Evolutionary conservation across 805 yeast species (phyloP).

Genomic region (Yarrowia osloensis): DNA sequence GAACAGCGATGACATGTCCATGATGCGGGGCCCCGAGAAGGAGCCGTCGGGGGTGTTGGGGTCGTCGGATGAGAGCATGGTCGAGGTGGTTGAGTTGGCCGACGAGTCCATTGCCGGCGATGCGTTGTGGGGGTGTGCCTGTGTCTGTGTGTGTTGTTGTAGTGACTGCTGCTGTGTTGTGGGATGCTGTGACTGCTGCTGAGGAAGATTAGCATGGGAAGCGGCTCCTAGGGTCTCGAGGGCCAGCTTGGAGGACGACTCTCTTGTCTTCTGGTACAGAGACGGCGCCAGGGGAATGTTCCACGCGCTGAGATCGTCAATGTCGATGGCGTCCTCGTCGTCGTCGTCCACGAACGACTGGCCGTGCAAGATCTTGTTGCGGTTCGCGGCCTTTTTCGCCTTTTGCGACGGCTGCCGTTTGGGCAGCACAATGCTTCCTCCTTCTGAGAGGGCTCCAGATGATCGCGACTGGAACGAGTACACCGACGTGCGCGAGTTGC

Average conservation of each 20-base stretch:
- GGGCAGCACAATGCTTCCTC: background rate
- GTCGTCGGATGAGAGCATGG: slow-evolving; percentile 30
- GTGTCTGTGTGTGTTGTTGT: background rate
- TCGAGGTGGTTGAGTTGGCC: slow-evolving; percentile 29
- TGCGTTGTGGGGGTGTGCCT: background rate
- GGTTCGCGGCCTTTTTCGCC: background rate
- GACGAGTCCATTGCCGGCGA: slow-evolving; percentile 29
- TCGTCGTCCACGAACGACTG: slow-evolving; percentile 38
- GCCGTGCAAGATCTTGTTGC: slow-evolving; percentile 4
- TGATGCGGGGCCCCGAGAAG: slow-evolving; percentile 21
- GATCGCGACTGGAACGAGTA: slow-evolving; percentile 27
- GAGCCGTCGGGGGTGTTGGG: slow-evolving; percentile 31
- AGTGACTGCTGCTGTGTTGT: background rate
- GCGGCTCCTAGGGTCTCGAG: slow-evolving; percentile 22
- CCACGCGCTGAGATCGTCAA: slow-evolving; percentile 55
- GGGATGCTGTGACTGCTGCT: background rate
- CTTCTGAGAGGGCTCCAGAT: slow-evolving; percentile 1
- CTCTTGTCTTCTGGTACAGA: slow-evolving; percentile 43
- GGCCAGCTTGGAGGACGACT: slow-evolving; percentile 14
- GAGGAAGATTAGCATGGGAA: background rate
- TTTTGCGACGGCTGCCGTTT: slow-evolving; percentile 4
- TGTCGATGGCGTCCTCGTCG: slow-evolving; percentile 57
- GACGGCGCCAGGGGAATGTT: slow-evolving; percentile 68
- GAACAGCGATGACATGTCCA: slow-evolving; percentile 26
- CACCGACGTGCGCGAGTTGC: slow-evolving; percentile 19